Percentiles rank a stretch among this genome's conserved stretches.
Evolutionary conservation across 140 eudicot genomes (phyloP).

Genomic region (Eryngium alpinum): DNA sequence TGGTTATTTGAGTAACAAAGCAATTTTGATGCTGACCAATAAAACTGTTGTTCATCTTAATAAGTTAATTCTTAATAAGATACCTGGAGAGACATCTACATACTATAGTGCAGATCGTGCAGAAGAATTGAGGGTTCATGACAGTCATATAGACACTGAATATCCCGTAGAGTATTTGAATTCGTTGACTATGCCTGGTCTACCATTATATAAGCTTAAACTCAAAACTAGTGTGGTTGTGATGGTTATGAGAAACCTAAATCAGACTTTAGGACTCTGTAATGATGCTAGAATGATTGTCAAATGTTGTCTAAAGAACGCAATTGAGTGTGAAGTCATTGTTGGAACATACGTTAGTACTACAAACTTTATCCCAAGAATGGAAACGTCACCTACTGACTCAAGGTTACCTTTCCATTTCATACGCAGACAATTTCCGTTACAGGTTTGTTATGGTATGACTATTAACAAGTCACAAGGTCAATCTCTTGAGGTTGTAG

Average conservation of each 20-base stretch:
- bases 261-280: neutral
- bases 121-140: neutral
- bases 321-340: neutral
- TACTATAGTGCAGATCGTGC: neutral
- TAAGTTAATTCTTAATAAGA: neutral
- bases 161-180: neutral
- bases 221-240: neutral
- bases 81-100: neutral
- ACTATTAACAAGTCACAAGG: neutral
- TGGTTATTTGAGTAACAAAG: neutral
- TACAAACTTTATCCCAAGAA: neutral
- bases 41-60: neutral
- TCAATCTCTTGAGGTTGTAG: neutral
- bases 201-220: neutral
- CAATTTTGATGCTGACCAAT: neutral
- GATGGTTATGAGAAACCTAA: neutral
- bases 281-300: neutral
- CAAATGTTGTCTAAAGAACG: neutral
- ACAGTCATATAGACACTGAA: neutral
- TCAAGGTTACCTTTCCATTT: neutral
- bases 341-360: neutral
- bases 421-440: no score
- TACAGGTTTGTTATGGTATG: neutral
- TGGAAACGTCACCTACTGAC: neutral
- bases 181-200: neutral